Percentiles rank a stretch among this genome's conserved stretches.
Evolutionary conservation across 208 protist genomes (phyloP).

Genomic region (Wallacemonas collosoma): DNA sequence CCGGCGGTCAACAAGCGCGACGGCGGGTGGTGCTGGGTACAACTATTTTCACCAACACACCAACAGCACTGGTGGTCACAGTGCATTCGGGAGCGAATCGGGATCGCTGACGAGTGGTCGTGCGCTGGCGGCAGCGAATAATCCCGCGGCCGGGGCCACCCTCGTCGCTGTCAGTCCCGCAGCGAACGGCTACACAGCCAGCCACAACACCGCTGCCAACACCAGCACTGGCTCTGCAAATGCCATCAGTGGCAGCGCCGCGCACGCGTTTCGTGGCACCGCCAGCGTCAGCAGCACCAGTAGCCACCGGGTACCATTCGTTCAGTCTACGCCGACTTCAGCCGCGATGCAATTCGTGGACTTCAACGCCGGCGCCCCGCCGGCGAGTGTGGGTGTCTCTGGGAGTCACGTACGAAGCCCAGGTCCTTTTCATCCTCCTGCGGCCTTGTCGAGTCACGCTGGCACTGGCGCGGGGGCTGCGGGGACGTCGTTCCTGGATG

Average conservation of each 20-base stretch:
- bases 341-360: constrained; percentile 9
- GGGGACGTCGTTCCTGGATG: too few species aligned
- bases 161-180: background rate
- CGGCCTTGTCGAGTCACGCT: background rate
- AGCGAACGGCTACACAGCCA: constrained; percentile 15
- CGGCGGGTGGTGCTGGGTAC: constrained; percentile 22
- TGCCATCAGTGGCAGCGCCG: background rate
- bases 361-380: constrained; percentile 21
- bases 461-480: too few species aligned
- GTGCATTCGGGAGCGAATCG: constrained; percentile 46
- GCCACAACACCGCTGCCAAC: background rate
- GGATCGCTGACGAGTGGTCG: constrained; percentile 28
- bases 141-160: background rate
- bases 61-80: constrained; percentile 41
- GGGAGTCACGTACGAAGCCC: constrained; percentile 12
- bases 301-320: constrained; percentile 11
- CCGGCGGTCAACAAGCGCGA: constrained; percentile 22
- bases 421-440: constrained; percentile 16
- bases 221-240: background rate
- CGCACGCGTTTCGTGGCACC: background rate
- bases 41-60: constrained; percentile 50
- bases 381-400: constrained; percentile 15
- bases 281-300: constrained; percentile 1
- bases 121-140: background rate
- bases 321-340: background rate